Evolutionary conservation across 805 yeast genomes (phyloP).

Genomic region (Candida incommunis): DNA sequence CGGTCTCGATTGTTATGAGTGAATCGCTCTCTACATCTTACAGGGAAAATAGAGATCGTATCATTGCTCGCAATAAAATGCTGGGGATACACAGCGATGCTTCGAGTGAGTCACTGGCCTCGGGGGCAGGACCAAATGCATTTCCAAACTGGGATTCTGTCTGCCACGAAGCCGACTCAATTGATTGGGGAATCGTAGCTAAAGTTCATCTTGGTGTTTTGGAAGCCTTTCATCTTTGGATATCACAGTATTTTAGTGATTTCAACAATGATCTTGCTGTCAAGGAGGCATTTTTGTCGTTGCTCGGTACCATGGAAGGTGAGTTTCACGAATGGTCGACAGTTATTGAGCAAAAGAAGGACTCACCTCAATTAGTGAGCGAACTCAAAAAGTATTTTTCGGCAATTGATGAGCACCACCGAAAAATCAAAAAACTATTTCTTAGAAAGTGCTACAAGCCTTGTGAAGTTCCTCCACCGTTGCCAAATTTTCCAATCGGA

Average conservation of each 20-base stretch:
- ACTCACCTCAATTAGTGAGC: constrained; percentile 1
- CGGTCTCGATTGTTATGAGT: constrained; percentile 31
- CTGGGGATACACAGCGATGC: neutral
- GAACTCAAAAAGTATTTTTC: constrained; percentile 11
- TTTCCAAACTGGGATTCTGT: constrained; percentile 16
- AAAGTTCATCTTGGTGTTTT: constrained; percentile 72
- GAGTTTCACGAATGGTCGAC: constrained; percentile 31
- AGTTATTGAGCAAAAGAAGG: constrained; percentile 1
- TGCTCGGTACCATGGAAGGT: constrained; percentile 52
- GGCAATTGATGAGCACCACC: constrained; percentile 31
- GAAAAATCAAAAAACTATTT: constrained; percentile 51
- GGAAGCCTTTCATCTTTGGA: constrained; percentile 59
- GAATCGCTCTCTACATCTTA: neutral
- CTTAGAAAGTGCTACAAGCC: constrained; percentile 20
- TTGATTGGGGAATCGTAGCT: constrained; percentile 54
- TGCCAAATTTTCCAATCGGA: constrained; percentile 12
- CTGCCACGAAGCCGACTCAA: constrained; percentile 21
- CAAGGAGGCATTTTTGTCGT: constrained; percentile 41
- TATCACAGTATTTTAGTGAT: constrained; percentile 59
- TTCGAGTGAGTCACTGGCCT: neutral
- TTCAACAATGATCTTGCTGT: constrained; percentile 55
- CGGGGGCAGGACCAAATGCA: neutral
- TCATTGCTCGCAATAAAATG: neutral
- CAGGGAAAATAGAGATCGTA: neutral
- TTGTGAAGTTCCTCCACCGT: constrained; percentile 14